Evolutionary conservation across 371 early-diverging fungal genomes (phyloP), one percentile per base, ranked within the genome.

Genomic region (Rhizomucor pusillus): DNA sequence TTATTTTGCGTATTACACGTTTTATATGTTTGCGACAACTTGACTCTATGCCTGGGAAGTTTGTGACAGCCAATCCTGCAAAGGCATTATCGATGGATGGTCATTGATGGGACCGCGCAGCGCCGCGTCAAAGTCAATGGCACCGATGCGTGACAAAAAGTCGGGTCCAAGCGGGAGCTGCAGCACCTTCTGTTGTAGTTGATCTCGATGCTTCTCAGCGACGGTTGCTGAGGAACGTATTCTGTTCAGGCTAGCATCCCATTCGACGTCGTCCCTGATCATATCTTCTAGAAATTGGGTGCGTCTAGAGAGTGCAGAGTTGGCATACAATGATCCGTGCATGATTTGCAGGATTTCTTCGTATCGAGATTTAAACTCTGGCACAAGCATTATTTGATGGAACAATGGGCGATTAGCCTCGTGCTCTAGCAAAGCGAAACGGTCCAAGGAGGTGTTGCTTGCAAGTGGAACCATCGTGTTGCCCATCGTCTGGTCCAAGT

Each of bases 401-500:
- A 69, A 22, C 5, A 73, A 25, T 2, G 70, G 74, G 1, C 74
- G 60, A 5, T 54, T 22, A 1, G 5, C 24, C 4, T 43, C 13
- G 18, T 45, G 43, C 1, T 50, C 40, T 1, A 67, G 22, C 14
- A 67, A 29, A 7, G 55, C 72, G 43, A 50, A 67, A 3, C 52
- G 57, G 47, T 67, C 67, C 14, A 68, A 23, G 7, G 35, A 33
- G 0, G 33, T 29, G 2, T 19, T 22, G 1, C 56, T 25, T 1
- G 50, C 40, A 11, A 33, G 47, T 1, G 54, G 37, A 12, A 60
- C 49, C 43, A 71, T 55, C 7, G 61, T 67, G 35, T 52, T 73
- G 13, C 73, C 73, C 59, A 66, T 53, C 1, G 73, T 66, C 47
- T 66, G 67, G 36, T 73, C 73, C 6, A 73, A 45, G 18, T 73